Base-by-base conservation (phyloP, 352 stramenopile genomes). In the Globisporangium ultimum region DNA sequence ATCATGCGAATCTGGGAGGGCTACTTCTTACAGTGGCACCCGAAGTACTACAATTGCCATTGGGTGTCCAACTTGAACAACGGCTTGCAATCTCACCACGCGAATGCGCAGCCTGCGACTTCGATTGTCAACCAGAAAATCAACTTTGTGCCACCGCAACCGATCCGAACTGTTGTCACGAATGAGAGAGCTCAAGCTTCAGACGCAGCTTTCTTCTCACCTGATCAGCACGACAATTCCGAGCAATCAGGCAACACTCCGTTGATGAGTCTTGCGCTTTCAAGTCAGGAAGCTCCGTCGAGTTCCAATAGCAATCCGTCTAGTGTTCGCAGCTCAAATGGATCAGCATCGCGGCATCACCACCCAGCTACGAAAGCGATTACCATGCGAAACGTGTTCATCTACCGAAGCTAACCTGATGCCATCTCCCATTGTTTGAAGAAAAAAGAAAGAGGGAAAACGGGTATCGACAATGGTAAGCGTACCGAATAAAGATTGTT, bases 1-100 rank as follows among this genome's bases (percentile, higher is more conserved):
- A 91, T 90, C 80, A 75, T 95, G 58, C 72, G 70, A 40, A 48
- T 95, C 9, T 95, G 86, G 86, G 82, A 91, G 8, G 70, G 74
- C 38, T 95, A 93, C 52, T 95, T 92, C 52, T 88, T 95, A 55
- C 86, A 95, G 56, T 91, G 80, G 80, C 84, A 93, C 53, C 81
- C 84, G 9, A 90, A 91, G 66, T 93, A 84, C 64, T 77, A 86
- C 63, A 87, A 88, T 36, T 90, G 80, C 54, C 75, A 83, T 28
- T 92, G 83, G 80, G 76, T 81, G 1, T 80, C 76, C 46, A 88
- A 66, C 54, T 75, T 86, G 12, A 64, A 74, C 38, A 63, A 57
- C 3, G 48, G 43, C 28, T 10, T 8, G 3, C 17, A 15, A 8
- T n/a, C 40, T 15, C 40, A 45, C 17, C 40, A 45, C 3, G 40